phyloP scores from a whole-genome alignment of 2,329 filamentous ascomycete genomes.

The Ophiocordyceps camponoti-leonardi region DNA sequence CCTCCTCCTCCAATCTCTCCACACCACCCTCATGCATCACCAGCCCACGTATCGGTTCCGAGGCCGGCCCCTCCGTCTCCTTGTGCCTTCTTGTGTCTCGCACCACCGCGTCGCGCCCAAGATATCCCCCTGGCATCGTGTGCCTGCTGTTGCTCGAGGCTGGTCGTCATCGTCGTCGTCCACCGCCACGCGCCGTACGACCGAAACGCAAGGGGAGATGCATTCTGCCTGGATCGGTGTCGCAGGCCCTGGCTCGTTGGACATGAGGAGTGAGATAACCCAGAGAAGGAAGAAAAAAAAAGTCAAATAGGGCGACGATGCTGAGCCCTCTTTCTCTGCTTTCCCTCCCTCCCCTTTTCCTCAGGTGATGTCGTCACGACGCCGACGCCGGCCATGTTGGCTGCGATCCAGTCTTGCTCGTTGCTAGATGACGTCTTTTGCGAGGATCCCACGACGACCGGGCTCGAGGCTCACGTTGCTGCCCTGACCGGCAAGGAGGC shows the following conservation, averaged over 20 bases:
- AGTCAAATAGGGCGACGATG: background rate
- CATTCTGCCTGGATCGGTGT: conserved; percentile 6
- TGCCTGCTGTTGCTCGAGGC: too few relatives aligned
- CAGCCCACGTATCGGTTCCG: background rate
- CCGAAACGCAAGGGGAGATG: background rate
- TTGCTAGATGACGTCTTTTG: conserved; percentile 71
- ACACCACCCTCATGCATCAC: background rate
- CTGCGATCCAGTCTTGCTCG: conserved; percentile 55
- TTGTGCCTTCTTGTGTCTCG: background rate
- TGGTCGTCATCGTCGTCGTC: background rate
- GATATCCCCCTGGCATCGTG: too few relatives aligned
- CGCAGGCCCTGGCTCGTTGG: conserved; percentile 5
- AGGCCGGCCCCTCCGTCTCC: background rate
- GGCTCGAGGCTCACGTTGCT: conserved; percentile 60
- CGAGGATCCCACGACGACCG: conserved; percentile 63
- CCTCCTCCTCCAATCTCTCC: background rate
- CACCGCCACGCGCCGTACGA: background rate
- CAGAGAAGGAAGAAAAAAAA: background rate
- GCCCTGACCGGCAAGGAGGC: conserved; percentile 57
- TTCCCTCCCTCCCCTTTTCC: background rate
- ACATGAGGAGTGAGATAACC: conserved; percentile 6
- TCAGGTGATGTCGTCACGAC: conserved; percentile 45
- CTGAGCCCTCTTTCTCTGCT: too few relatives aligned
- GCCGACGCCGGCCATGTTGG: conserved; percentile 66
- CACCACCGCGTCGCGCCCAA: background rate